Evolutionary conservation across 495 filamentous ascomycete species (phyloP), one percentile per base, ranked within the genome.

Genomic region (Aspergillus heteromorphus): DNA sequence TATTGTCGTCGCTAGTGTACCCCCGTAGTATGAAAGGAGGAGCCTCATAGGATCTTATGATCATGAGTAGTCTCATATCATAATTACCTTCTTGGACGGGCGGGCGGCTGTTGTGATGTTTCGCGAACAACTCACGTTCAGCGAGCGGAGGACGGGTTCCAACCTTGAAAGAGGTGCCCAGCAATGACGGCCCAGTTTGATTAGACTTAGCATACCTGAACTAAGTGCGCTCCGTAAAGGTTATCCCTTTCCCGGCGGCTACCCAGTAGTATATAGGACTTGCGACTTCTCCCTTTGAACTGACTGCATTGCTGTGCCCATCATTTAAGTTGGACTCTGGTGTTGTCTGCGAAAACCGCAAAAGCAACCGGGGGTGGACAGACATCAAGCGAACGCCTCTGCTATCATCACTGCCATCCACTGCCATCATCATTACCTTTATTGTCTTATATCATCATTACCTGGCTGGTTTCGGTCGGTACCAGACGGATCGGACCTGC

Each of bases 181-280:
- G 57, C 49, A 45, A 56, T 48, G 45, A 57, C 50, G 58, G 49
- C 49, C 55, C 54, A 38, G 48, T 58, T 50, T 49, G 38, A 56
- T 54, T 51, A 54, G 55, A 53, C 42, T 45, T 48, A 36, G 53
- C 53, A 57, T 62, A 50, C 60, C 52, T 51, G 43, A 19, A 48
- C 20, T 49, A 45, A 52, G 41, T n/a, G n/a, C n/a, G 10, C 9
- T 34, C 14, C 9, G 14, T 38, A 38, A 38, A 38, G 21, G 40
- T 45, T 47, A 64, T 56, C 61, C 61, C 61, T 61, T 64, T 60
- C 55, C 40, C 29, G 51, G 27, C 30, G 17, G 31, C 45, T 47
- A 55, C n/a, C n/a, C 20, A 27, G 17, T 19, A 29, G 49, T 64
- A 64, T 64, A 60, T 64, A 63, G 57, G 38, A 38, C 51, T 50